Conservation (phyloP, 139 green algal genomes). For the Haematococcus lacustris region DNA sequence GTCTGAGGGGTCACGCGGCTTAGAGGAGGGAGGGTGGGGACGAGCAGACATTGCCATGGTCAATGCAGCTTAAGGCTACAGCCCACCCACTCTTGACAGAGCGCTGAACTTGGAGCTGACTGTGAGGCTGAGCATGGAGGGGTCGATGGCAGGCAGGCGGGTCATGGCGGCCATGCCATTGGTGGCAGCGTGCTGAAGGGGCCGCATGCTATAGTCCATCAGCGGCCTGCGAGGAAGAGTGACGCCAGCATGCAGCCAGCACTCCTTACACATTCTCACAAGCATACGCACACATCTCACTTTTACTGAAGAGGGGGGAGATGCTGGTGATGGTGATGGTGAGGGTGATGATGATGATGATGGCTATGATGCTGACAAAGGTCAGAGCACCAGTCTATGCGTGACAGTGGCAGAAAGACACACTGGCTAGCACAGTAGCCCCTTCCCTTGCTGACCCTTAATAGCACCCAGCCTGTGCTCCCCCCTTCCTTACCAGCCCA, state of each 20-base stretch:
- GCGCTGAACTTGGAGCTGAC: no score
- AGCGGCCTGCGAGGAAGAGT: slow-evolving; percentile 8
- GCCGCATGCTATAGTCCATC: slow-evolving; percentile 18
- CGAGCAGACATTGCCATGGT: no score
- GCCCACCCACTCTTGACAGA: no score
- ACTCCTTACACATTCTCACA: neutral
- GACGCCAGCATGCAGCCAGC: neutral
- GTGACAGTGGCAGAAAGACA: no score
- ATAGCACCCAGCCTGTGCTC: neutral
- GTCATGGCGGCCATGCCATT: slow-evolving; percentile 7
- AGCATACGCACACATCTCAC: neutral
- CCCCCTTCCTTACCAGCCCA: no score
- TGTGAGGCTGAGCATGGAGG: no score
- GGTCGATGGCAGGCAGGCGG: slow-evolving; percentile 14
- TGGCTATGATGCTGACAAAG: neutral
- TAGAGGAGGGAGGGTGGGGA: no score
- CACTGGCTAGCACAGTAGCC: no score
- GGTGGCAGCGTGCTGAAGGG: slow-evolving; percentile 6
- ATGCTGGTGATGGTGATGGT: neutral
- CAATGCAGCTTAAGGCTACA: no score
- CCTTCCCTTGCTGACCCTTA: no score
- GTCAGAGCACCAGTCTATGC: no score
- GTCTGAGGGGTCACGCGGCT: no score
- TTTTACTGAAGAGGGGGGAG: neutral
- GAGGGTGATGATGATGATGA: neutral